Evolutionary conservation across 345 rosid genomes (phyloP).

Genomic region (Gossypium ekmanianum): DNA sequence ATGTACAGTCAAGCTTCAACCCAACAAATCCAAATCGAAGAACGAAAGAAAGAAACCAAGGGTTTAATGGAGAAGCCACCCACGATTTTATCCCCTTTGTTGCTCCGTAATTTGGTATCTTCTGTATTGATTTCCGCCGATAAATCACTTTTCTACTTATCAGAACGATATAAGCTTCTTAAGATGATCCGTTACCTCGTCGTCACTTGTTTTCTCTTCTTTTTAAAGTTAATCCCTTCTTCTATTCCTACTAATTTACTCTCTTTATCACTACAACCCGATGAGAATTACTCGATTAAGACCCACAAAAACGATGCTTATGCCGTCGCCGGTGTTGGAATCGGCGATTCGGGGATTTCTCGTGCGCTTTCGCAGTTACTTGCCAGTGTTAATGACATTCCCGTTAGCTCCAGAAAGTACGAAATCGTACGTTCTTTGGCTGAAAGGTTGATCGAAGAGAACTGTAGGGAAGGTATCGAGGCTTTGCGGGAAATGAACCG

Average conservation of each 20-base stretch:
- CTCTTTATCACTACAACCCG: neutral
- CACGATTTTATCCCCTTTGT: slow-evolving; percentile 42
- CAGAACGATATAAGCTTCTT: slow-evolving; percentile 43
- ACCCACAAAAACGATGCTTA: slow-evolving; percentile 1
- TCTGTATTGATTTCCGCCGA: slow-evolving; percentile 61
- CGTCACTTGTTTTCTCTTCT: slow-evolving; percentile 50
- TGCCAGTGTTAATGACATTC: slow-evolving; percentile 56
- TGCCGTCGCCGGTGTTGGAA: neutral
- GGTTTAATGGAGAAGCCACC: slow-evolving; percentile 43
- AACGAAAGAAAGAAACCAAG: neutral
- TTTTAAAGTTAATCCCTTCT: slow-evolving; percentile 56
- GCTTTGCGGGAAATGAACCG: slow-evolving; percentile 57
- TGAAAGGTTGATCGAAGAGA: slow-evolving; percentile 72
- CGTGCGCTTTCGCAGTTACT: slow-evolving; percentile 69
- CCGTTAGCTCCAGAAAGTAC: slow-evolving; percentile 80
- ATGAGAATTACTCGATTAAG: neutral
- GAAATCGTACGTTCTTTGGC: slow-evolving; percentile 69
- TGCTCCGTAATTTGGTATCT: slow-evolving; percentile 50
- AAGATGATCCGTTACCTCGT: slow-evolving; percentile 46
- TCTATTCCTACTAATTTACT: neutral
- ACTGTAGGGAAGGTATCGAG: slow-evolving; percentile 38
- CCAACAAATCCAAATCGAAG: neutral
- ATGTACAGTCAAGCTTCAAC: neutral
- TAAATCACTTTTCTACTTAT: slow-evolving; percentile 45
- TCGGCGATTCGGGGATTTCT: slow-evolving; percentile 52